Conservation (phyloP, 1,284 basidiomycete genomes). For the Trametes versicolor region DNA sequence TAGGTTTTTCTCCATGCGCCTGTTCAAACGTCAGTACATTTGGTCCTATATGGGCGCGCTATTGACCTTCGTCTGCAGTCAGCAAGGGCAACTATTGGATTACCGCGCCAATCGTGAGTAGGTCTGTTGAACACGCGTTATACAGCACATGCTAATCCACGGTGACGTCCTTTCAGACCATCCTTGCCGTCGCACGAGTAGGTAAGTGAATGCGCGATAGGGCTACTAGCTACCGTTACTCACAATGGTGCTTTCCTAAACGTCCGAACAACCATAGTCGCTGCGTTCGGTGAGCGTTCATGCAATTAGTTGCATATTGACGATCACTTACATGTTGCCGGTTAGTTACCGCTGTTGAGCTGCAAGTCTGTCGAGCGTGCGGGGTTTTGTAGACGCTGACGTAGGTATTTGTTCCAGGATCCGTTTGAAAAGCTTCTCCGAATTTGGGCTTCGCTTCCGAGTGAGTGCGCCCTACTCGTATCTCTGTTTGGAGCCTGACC, state of each 20-base stretch:
- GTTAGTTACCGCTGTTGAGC: constrained; percentile 13
- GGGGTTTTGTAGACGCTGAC: too few relatives aligned
- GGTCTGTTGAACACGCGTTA: background rate
- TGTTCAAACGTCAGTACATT: constrained; percentile 32
- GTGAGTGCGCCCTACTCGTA: constrained; percentile 10
- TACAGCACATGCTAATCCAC: background rate
- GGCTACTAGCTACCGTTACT: background rate
- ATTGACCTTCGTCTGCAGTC: constrained; percentile 23
- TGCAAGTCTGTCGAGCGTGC: background rate
- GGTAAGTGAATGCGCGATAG: constrained; percentile 15
- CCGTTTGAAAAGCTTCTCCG: constrained; percentile 26
- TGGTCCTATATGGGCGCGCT: background rate
- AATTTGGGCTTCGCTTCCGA: constrained; percentile 27
- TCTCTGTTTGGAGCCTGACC: background rate
- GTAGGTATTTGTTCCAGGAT: constrained; percentile 17
- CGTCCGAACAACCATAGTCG: constrained; percentile 7
- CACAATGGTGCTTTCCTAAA: background rate
- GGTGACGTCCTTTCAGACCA: constrained; percentile 7
- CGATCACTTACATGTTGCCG: constrained; percentile 15
- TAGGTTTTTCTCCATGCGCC: constrained; percentile 37
- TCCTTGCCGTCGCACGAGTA: constrained; percentile 30
- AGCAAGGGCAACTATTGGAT: constrained; percentile 39
- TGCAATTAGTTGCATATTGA: background rate
- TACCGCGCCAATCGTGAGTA: constrained; percentile 30
- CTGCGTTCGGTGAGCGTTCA: constrained; percentile 24